These are phyloP conservation scores for Pythium volutum DNA, from an alignment of 352 stramenopile species.

Conservation along the genomic window DNA sequence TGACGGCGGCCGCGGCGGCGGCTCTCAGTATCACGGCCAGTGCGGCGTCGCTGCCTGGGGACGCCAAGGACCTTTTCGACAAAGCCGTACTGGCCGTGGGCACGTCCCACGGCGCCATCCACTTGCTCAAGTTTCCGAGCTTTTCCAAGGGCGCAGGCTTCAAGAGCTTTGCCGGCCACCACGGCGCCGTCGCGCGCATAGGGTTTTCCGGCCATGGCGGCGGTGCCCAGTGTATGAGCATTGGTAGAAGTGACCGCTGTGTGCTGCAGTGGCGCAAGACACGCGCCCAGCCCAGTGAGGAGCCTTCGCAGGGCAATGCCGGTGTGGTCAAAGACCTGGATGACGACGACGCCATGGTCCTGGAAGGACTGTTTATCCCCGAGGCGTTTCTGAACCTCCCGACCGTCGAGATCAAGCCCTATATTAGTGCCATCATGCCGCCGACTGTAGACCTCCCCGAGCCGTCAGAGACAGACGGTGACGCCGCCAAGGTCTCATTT, in stretches of 20 bases:
- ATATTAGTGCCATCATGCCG: constrained; percentile 56
- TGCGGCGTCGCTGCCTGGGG: constrained; percentile 33
- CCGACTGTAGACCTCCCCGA: constrained; percentile 37
- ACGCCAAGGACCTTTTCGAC: constrained; percentile 16
- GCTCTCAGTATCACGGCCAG: constrained; percentile 46
- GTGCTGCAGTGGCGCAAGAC: constrained; percentile 70
- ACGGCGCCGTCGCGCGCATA: constrained; percentile 44
- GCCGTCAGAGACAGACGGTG: constrained; percentile 37
- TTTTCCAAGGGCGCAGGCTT: constrained; percentile 54
- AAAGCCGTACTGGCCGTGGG: constrained; percentile 43
- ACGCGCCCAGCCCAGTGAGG: constrained; percentile 17
- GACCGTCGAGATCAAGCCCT: constrained; percentile 56
- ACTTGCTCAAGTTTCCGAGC: constrained; percentile 56
- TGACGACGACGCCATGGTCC: constrained; percentile 47
- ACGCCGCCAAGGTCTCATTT: constrained; percentile 33
- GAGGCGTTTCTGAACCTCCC: constrained; percentile 59
- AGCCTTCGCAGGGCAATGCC: constrained; percentile 12
- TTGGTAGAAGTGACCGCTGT: constrained; percentile 51
- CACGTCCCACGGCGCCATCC: constrained; percentile 50
- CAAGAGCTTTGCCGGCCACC: constrained; percentile 59
- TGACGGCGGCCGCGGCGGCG: constrained; percentile 26
- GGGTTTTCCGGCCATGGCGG: constrained; percentile 36
- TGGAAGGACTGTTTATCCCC: constrained; percentile 51
- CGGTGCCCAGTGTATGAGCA: constrained; percentile 54
- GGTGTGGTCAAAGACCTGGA: constrained; percentile 48